Evolutionary conservation across 768 basidiomycete genomes (phyloP), one percentile per base, ranked within the genome.

Genomic region (Clathrus columnatus): DNA sequence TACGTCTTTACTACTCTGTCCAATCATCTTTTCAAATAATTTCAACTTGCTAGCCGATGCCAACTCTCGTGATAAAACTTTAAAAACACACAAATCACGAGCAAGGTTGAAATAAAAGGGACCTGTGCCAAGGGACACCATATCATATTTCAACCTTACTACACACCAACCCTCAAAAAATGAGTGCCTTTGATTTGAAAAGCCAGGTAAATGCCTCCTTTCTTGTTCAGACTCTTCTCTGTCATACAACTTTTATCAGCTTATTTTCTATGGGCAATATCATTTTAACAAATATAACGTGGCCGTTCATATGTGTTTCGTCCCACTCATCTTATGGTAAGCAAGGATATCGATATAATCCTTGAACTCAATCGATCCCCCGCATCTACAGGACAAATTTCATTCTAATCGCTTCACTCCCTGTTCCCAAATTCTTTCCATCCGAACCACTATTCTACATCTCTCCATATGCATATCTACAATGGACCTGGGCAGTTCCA

Each of bases 231-330:
- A 50, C 54, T 50, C 21, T 50, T 36, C 28, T 36, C 18, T 52
- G 32, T 58, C 29, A 29, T 41, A 48, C 20, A 23, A 26, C 32
- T 16, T 24, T 32, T 27, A 50, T 23, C 58, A 96, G 91, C 78
- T 97, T 64, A 75, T 84, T 23, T 95, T 95, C 75, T 97, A 97
- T 67, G 91, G 91, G 18, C 85, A 91, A 50, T 96, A 96, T 70
- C 93, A 96, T 69, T 75, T 82, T 16, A 85, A 95, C 67, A 81
- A 80, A 24, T 70, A 82, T 59, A 98, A 98, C 67, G 71, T 97
- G 60, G 68, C 78, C 53, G 90, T 97, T 59, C 95, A 98, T 68
- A 74, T 93, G 61, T 64, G 89, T 57, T 91, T 83, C 60, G 91
- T 95, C 11, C 93, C 93, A 6, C 64, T 86, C 57, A 76, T 96